A percentile compares a stretch with the other conserved stretches of the same genome.
phyloP scores from a whole-genome alignment of 805 yeast genomes.

The Nakazawaea ambrosiae region DNA sequence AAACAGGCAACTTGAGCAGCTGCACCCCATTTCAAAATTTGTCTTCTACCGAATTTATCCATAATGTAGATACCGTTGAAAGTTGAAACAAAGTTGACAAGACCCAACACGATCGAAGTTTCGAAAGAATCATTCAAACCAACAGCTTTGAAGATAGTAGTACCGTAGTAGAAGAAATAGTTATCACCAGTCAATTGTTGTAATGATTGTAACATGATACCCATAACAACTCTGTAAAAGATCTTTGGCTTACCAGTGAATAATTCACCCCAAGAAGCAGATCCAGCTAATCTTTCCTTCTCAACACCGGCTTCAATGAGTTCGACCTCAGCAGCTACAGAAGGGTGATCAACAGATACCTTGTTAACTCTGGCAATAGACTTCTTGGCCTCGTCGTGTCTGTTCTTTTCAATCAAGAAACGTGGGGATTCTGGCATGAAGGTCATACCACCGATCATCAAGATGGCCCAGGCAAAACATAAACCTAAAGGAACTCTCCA shows the following conservation, averaged over 20 bases:
- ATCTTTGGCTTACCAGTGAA: constrained; percentile 60
- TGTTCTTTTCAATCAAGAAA: constrained; percentile 44
- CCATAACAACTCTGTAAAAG: constrained; percentile 46
- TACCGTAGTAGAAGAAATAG: constrained; percentile 62
- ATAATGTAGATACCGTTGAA: constrained; percentile 44
- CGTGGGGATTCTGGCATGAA: constrained; percentile 69
- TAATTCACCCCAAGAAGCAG: constrained; percentile 59
- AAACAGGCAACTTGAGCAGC: constrained; percentile 50
- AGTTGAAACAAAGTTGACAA: constrained; percentile 50
- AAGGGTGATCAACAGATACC: constrained; percentile 44
- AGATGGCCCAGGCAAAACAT: constrained; percentile 44
- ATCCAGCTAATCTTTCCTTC: constrained; percentile 54
- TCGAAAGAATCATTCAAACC: constrained; percentile 51
- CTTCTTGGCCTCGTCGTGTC: constrained; percentile 43
- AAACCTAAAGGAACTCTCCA: constrained; percentile 62
- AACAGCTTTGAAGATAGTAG: constrained; percentile 50
- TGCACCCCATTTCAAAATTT: constrained; percentile 45
- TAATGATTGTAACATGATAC: constrained; percentile 51
- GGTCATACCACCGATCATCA: constrained; percentile 42
- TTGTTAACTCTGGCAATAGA: constrained; percentile 56
- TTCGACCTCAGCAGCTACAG: constrained; percentile 46
- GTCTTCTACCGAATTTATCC: constrained; percentile 49
- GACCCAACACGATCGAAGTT: constrained; percentile 51
- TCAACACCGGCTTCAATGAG: constrained; percentile 54
- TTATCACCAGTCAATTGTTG: constrained; percentile 61